Evolutionary conservation across 2,329 filamentous ascomycete species (phyloP).

Genomic region (Colletotrichum tropicicola): DNA sequence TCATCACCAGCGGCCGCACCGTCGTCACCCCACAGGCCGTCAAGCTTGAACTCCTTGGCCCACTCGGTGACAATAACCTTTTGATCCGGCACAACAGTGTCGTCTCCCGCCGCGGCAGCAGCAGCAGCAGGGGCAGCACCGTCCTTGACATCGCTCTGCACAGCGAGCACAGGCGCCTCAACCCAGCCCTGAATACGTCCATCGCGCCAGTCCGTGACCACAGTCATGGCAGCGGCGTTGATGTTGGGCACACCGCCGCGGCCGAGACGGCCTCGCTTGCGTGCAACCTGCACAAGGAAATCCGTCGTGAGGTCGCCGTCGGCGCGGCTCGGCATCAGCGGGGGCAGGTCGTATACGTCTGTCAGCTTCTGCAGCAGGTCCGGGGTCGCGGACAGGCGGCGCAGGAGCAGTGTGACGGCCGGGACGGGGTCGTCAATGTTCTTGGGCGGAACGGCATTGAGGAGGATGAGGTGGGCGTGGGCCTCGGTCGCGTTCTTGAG

Average conservation of each 20-base stretch:
- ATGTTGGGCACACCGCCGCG: conserved; percentile 92
- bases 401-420: conserved; percentile 85
- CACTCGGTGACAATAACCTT: conserved; percentile 92
- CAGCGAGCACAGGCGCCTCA: conserved; percentile 75
- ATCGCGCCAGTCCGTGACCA: conserved; percentile 97
- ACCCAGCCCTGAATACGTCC: conserved; percentile 94
- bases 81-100: conserved; percentile 68
- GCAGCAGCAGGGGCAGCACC: conserved; percentile 36
- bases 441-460: conserved; percentile 93
- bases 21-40: conserved; percentile 80
- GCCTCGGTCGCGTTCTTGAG: conserved; percentile 74
- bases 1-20: conserved; percentile 45
- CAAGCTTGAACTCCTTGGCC: conserved; percentile 94
- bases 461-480: conserved; percentile 84
- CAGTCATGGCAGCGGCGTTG: conserved; percentile 85
- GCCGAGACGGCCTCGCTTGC: conserved; percentile 89
- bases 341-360: conserved; percentile 83
- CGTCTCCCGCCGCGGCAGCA: conserved; percentile 46
- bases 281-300: conserved; percentile 93
- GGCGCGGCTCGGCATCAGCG: conserved; percentile 72
- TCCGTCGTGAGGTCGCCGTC: conserved; percentile 84
- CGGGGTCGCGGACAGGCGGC: conserved; percentile 77
- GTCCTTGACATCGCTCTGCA: conserved; percentile 47
- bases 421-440: conserved; percentile 93
- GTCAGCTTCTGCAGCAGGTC: conserved; percentile 82